Base-by-base conservation (phyloP, 371 early-diverging fungal genomes). In the Mortierella polycephala region DNA sequence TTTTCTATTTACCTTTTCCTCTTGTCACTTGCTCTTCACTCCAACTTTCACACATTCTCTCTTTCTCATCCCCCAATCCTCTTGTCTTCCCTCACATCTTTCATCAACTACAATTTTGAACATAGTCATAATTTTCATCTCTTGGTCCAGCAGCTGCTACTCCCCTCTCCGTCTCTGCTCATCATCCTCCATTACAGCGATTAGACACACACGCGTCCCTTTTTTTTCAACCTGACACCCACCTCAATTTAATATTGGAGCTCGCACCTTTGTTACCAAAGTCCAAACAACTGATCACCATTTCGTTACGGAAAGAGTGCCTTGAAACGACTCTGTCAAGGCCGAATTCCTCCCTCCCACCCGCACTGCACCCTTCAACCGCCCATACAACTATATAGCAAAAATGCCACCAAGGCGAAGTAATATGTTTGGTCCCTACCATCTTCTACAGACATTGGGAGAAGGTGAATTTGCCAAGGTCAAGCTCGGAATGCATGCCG, bases 391-490 rank as follows among this genome's bases (percentile, higher is more conserved):
- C 2, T 30, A 18, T 13, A 65, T 42, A 69, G 14, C 42, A 16
- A 47, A 39, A 42, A 64, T 71, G 62, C 57, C 75, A 50, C 81
- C 74, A 50, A 57, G 71, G 67, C 71, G 71, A 51, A 74, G 71
- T 69, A 84, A 89, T 62, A 89, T 93, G 68, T 92, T 98, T 83
- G 98, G 98, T 7, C 94, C 96, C 64, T 99, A 98, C 84, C 90
- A 92, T 21, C 83, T 99, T 47, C 87, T 96, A 39, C 98, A 97
- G 82, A 95, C 96, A 10, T 85, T 99, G 21, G 99, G 99, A 63
- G 97, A 95, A 82, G 99, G 99, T 44, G 98, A 98, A 84, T 98
- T 97, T 81, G 97, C 96, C 53, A 96, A 98, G 84, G 99, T 99
- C 69, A 98, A 98, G 81, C 90, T 97, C 23, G 99, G 96, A 6